phyloP scores from a whole-genome alignment of 768 basidiomycete genomes.

The Tulasnella sp. region DNA sequence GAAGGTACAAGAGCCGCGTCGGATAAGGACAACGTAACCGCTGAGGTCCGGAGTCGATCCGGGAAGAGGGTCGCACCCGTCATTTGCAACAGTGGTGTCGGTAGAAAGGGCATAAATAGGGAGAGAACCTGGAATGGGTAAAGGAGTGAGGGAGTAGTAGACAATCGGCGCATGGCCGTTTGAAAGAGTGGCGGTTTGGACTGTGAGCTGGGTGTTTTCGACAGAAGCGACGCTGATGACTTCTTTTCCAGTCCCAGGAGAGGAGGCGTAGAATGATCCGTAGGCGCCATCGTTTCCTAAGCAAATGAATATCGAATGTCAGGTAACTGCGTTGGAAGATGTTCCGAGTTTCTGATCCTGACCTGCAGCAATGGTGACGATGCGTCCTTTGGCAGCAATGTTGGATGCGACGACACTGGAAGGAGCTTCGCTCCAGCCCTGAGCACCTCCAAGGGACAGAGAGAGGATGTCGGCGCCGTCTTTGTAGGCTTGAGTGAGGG shows the following conservation, averaged over 20 bases:
- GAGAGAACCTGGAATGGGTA: constrained; percentile 41
- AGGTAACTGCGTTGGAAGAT: too few relatives aligned
- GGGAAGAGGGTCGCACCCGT: constrained; percentile 45
- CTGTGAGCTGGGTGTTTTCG: constrained; percentile 31
- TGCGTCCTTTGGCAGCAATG: constrained; percentile 58
- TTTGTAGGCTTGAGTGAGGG: constrained; percentile 30
- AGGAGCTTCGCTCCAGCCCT: constrained; percentile 23
- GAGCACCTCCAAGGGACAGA: constrained; percentile 31
- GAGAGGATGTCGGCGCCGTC: constrained; percentile 33
- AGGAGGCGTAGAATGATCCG: constrained; percentile 45
- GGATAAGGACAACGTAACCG: constrained; percentile 44
- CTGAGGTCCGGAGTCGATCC: constrained; percentile 43
- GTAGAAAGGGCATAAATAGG: constrained; percentile 46
- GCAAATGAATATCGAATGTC: not conserved
- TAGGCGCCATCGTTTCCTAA: constrained; percentile 43
- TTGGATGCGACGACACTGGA: constrained; percentile 57
- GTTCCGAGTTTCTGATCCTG: not conserved
- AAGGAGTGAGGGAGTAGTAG: constrained; percentile 51
- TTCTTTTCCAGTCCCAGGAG: constrained; percentile 43
- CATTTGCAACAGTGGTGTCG: constrained; percentile 41
- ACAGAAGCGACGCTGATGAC: constrained; percentile 44
- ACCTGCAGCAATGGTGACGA: constrained; percentile 51
- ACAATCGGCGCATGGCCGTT: constrained; percentile 51
- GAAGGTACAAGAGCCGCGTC: constrained; percentile 46
- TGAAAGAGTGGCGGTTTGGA: not conserved